Conservation (phyloP, 2,329 filamentous ascomycete species). For the Cercospora zeae-maydis region DNA sequence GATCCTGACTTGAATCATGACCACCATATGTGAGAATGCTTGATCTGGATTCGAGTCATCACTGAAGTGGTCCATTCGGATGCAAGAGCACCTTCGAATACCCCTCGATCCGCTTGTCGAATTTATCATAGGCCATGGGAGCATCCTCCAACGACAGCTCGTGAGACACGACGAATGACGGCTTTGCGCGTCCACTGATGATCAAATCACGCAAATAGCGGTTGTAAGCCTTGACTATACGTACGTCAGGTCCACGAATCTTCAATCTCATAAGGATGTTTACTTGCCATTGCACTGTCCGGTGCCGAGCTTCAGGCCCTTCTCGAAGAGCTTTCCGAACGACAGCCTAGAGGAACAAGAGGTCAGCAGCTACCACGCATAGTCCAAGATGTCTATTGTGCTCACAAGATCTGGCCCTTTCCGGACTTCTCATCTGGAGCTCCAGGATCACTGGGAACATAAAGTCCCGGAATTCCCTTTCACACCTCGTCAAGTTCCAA, state of each 20-base stretch:
- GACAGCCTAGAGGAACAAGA: not conserved
- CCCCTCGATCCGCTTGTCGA: constrained; percentile 62
- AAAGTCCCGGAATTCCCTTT: constrained; percentile 25
- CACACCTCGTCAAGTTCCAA: not conserved
- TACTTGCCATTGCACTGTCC: constrained; percentile 34
- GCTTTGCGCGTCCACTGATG: constrained; percentile 61
- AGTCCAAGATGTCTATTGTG: not conserved
- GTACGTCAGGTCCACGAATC: not conserved
- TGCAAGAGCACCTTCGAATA: constrained; percentile 67
- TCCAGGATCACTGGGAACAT: constrained; percentile 55
- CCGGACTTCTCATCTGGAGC: constrained; percentile 58
- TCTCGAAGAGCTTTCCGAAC: constrained; percentile 53
- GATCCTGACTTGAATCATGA: not conserved
- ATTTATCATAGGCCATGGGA: constrained; percentile 51
- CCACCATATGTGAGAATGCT: not conserved
- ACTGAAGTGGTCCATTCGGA: constrained; percentile 53
- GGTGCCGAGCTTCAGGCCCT: constrained; percentile 59
- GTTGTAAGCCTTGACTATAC: constrained; percentile 61
- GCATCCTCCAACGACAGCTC: constrained; percentile 62
- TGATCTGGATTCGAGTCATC: not conserved
- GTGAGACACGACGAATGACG: constrained; percentile 64
- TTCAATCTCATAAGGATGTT: not conserved
- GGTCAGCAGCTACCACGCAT: not conserved
- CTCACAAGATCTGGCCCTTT: constrained; percentile 58
- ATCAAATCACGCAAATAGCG: constrained; percentile 64